Evolutionary conservation across 192 early-diverging fungal genomes (phyloP).

Genomic region (Linnemannia exigua): DNA sequence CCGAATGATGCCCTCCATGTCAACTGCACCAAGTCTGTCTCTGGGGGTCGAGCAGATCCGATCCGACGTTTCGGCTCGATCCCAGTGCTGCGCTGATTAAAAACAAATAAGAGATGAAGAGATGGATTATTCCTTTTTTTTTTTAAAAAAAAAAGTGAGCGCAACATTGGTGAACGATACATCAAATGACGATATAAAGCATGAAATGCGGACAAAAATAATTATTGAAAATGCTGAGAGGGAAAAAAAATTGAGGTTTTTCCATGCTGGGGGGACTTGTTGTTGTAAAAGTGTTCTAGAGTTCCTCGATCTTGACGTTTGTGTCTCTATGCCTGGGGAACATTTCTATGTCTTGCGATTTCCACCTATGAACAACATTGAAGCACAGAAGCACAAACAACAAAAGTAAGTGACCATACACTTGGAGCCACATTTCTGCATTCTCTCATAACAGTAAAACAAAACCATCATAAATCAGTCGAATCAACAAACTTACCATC

Average conservation of each 20-base stretch:
- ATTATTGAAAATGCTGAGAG: neutral
- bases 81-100: neutral
- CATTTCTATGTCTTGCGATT: constrained; percentile 30
- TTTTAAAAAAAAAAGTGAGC: too few relatives aligned
- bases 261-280: neutral
- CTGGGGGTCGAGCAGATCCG: neutral
- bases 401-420: neutral
- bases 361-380: constrained; percentile 28
- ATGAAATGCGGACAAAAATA: neutral
- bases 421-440: too few relatives aligned
- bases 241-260: neutral
- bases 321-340: constrained; percentile 33
- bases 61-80: neutral
- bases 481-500: constrained; percentile 36
- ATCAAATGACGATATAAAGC: too few relatives aligned
- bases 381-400: neutral
- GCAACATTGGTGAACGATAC: too few relatives aligned
- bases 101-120: too few relatives aligned
- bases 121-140: too few relatives aligned
- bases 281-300: constrained; percentile 13
- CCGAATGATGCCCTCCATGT: neutral
- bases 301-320: constrained; percentile 40
- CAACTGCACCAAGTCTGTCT: neutral
- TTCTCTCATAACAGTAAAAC: too few relatives aligned
- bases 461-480: neutral